These are phyloP conservation scores for Rhodotorula taiwanensis DNA, from an alignment of 768 basidiomycete genomes.

Conservation along the genomic window DNA sequence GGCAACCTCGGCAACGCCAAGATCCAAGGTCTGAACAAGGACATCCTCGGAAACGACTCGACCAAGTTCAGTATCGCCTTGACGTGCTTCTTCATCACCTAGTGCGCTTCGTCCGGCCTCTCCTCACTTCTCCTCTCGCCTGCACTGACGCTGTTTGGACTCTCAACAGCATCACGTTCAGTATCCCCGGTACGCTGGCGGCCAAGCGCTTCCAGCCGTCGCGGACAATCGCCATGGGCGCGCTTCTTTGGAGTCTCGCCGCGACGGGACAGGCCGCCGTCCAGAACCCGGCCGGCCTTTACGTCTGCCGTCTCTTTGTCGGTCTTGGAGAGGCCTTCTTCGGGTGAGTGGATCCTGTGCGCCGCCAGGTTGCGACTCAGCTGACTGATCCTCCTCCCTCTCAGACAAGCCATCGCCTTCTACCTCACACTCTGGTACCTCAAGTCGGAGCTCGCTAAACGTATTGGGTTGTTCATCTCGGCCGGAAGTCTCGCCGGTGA, in stretches of 20 bases:
- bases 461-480: conserved; percentile 47
- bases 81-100: conserved; percentile 41
- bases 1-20: conserved; percentile 46
- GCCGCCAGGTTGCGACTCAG: conserved; percentile 11
- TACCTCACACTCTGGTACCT: conserved; percentile 41
- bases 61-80: conserved; percentile 45
- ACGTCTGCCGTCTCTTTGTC: conserved; percentile 46
- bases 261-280: conserved; percentile 45
- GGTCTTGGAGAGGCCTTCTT: conserved; percentile 43
- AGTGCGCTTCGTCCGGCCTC: conserved; percentile 44
- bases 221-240: conserved; percentile 45
- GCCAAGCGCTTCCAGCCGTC: conserved; percentile 44
- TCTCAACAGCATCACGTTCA: background rate
- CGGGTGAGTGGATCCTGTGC: too few species aligned
- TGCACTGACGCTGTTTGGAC: too few species aligned
- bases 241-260: conserved; percentile 47
- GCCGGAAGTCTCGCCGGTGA: conserved; percentile 21
- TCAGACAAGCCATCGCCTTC: conserved; percentile 21
- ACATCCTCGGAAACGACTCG: conserved; percentile 42
- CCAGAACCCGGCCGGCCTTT: conserved; percentile 43
- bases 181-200: conserved; percentile 26
- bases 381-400: background rate
- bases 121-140: too few species aligned
- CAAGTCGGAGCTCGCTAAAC: conserved; percentile 46
- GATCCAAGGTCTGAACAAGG: conserved; percentile 44